A percentile compares a stretch with the other conserved stretches of the same genome.
Evolutionary conservation across 768 basidiomycete genomes (phyloP).

Genomic region (Termitomyces sp.): DNA sequence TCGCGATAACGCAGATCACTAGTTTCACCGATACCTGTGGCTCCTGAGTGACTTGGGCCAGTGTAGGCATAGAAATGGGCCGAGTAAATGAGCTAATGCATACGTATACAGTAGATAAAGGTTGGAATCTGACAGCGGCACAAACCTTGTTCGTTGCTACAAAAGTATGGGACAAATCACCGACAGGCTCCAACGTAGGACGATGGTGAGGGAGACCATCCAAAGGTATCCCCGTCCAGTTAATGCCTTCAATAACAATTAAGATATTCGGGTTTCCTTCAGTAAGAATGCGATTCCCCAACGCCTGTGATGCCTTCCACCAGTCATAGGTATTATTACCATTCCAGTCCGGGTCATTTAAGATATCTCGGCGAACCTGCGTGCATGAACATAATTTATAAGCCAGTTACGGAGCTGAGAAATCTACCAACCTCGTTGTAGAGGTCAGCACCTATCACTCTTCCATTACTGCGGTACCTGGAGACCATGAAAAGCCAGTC

Average conservation of each 20-base stretch:
- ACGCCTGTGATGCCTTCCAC: slow-evolving; percentile 7
- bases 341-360: slow-evolving; percentile 12
- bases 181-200: slow-evolving; percentile 12
- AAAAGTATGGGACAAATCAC: slow-evolving; percentile 11
- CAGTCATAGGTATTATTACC: slow-evolving; percentile 5
- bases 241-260: slow-evolving; percentile 15
- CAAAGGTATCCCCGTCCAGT: slow-evolving; percentile 14
- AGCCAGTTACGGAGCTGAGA: background rate
- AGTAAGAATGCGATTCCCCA: slow-evolving; percentile 11
- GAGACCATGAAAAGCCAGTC: slow-evolving; percentile 16
- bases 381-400: background rate
- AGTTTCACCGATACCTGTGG: slow-evolving; percentile 14
- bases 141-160: slow-evolving; percentile 10
- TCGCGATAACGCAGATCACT: slow-evolving; percentile 13
- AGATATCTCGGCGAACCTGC: slow-evolving; percentile 12
- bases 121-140: too few species aligned
- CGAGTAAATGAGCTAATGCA: slow-evolving; percentile 9
- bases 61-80: slow-evolving; percentile 16
- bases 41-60: slow-evolving; percentile 13
- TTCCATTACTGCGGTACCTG: slow-evolving; percentile 10
- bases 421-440: slow-evolving; percentile 12
- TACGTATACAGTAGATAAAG: background rate
- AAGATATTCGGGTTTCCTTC: slow-evolving; percentile 13
- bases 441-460: slow-evolving; percentile 12
- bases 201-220: slow-evolving; percentile 15